Conservation (phyloP, 2,329 filamentous ascomycete genomes). For the Diaporthe ampelina region DNA sequence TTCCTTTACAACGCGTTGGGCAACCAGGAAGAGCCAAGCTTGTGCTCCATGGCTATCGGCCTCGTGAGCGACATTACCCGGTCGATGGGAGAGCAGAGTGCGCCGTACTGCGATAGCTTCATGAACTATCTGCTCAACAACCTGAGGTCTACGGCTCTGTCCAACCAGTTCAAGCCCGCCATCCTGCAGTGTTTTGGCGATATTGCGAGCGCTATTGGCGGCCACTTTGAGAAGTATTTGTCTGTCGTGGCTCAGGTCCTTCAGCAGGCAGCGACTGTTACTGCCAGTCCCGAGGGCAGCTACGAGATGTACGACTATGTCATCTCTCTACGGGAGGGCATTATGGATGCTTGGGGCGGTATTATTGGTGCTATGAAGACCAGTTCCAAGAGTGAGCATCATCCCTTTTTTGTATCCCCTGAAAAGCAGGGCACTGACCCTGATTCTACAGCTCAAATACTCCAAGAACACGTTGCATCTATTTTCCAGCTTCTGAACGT, state of each 20-base stretch:
- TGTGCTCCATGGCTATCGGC: constrained; percentile 98
- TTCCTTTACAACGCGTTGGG: constrained; percentile 94
- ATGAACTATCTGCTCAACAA: constrained; percentile 99
- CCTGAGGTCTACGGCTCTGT: constrained; percentile 84
- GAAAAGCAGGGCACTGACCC: constrained; percentile 47
- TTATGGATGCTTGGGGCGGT: constrained; percentile 99
- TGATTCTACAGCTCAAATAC: constrained; percentile 68
- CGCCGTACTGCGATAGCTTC: constrained; percentile 96
- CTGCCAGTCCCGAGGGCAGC: constrained; percentile 81
- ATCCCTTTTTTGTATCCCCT: neutral
- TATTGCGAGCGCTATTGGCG: constrained; percentile 93
- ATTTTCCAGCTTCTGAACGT: constrained; percentile 90
- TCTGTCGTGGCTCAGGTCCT: constrained; percentile 93
- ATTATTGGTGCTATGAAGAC: constrained; percentile 95
- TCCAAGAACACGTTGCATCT: constrained; percentile 83
- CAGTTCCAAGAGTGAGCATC: constrained; percentile 78
- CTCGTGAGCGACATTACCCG: constrained; percentile 96
- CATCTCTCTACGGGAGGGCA: constrained; percentile 92
- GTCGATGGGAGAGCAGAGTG: constrained; percentile 88
- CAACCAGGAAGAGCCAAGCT: constrained; percentile 94
- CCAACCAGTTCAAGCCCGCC: constrained; percentile 97
- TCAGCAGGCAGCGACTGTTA: constrained; percentile 90
- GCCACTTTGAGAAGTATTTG: constrained; percentile 93
- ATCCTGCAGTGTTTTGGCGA: constrained; percentile 99
- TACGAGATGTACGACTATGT: constrained; percentile 99